Base-by-base conservation (phyloP, 1,284 basidiomycete genomes). In the Malassezia japonica region DNA sequence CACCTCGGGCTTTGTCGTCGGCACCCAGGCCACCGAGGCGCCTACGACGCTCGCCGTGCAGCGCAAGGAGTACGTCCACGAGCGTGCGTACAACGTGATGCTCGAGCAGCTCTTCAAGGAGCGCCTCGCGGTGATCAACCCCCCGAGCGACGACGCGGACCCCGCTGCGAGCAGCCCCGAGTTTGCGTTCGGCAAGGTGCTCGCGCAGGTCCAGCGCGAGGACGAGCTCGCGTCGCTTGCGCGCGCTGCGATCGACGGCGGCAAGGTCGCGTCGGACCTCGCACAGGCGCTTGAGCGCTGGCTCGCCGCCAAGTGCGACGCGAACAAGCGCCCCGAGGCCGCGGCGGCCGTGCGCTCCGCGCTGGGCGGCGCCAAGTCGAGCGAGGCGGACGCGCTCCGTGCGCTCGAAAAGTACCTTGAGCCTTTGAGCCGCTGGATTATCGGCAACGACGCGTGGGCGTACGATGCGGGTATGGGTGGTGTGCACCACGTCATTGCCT, bases 401-500 rank as follows among this genome's bases (percentile, higher is more conserved):
- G 51, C 66, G 44, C 57, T 62, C 33, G 61, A 58, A 3, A 36
- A 50, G 23, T 53, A 62, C 53, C 50, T 69, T 16, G 55, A 55
- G n/a, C 56, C 52, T 47, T 57, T 61, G 52, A 64, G 61, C 36
- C 60, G 87, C 50, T 98, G 91, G 91, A 96, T 98, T 73, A 84
- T 96, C 62, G 90, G 92, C 21, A 94, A 88, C 41, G 92, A 98
- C 72, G 85, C 88, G 0, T 98, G 92, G 92, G 86, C 91, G 0
- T 89, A 92, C 72, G 92, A 96, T 74, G 82, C 95, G 41, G 92
- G 91, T 37, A 83, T 89, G n/a, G 91, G 89, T 3, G 92, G 91
- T 58, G 78, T 96, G 38, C 92, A 98, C 75, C 92, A 96, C 66
- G 84, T 85, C 61, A 86, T 95, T 50, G 83, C 90, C 20, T 92